phyloP scores from a whole-genome alignment of 176 grass and related monocot genomes.

The bread wheat (Triticum aestivum) region DNA sequence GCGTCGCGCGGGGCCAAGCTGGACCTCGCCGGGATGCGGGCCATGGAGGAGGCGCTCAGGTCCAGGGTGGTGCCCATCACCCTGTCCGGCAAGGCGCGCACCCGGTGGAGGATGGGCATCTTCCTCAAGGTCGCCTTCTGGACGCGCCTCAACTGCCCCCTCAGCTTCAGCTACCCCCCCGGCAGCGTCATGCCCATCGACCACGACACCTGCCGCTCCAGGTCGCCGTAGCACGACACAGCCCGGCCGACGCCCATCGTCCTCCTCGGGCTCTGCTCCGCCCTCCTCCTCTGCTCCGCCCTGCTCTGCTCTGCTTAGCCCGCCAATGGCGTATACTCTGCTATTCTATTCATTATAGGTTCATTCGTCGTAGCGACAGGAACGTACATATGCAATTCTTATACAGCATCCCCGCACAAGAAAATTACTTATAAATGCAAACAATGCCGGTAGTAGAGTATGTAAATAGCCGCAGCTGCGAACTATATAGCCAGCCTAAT shows the following conservation, averaged over 20 bases:
- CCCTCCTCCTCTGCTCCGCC: not conserved
- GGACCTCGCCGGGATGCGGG: conserved; percentile 31
- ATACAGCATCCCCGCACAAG: no score
- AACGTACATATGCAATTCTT: no score
- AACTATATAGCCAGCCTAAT: no score
- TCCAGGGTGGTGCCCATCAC: conserved; percentile 49
- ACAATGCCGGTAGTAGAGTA: not conserved
- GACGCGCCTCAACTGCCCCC: conserved; percentile 54
- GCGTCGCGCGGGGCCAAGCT: conserved; percentile 25
- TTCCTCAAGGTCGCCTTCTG: conserved; percentile 60
- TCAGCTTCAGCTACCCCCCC: conserved; percentile 59
- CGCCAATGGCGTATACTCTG: not conserved
- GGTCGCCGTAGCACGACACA: conserved; percentile 26
- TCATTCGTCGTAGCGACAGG: no score
- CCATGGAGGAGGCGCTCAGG: conserved; percentile 51
- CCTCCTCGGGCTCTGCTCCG: not conserved
- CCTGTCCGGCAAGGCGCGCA: conserved; percentile 62
- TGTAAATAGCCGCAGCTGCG: conserved; percentile 14
- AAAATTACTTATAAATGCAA: no score
- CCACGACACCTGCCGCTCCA: conserved; percentile 35
- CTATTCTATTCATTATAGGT: no score
- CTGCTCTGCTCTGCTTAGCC: not conserved
- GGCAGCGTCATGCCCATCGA: conserved; percentile 53
- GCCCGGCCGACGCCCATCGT: no score
- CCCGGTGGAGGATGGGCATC: conserved; percentile 70